phyloP scores from a whole-genome alignment of 495 filamentous ascomycete genomes.

The Friedmanniomyces simplex region DNA sequence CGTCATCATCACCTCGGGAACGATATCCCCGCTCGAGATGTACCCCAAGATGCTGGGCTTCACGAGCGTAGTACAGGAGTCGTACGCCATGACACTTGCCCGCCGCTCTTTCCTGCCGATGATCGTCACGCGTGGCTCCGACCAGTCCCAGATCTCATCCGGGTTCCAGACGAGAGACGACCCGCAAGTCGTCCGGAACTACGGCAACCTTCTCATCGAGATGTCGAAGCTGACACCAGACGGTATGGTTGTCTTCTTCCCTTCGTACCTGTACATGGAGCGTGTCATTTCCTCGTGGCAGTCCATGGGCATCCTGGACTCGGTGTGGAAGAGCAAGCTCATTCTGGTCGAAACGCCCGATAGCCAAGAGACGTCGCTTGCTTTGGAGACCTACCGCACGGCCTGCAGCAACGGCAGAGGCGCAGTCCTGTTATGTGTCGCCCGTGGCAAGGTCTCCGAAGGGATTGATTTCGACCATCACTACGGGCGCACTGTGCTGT shows the following conservation, averaged over 20 bases:
- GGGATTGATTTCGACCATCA: conserved; percentile 99
- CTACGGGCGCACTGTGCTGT: conserved; percentile 91
- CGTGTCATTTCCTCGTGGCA: conserved; percentile 99
- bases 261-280: conserved; percentile 98
- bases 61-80: conserved; percentile 81
- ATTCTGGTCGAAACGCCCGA: conserved; percentile 97
- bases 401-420: conserved; percentile 95
- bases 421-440: conserved; percentile 86
- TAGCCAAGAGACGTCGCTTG: conserved; percentile 89
- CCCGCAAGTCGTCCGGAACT: conserved; percentile 87
- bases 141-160: conserved; percentile 84
- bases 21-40: conserved; percentile 95
- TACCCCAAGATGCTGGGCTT: conserved; percentile 98
- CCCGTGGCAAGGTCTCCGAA: conserved; percentile 92
- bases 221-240: conserved; percentile 93
- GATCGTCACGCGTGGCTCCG: conserved; percentile 90
- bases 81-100: conserved; percentile 93
- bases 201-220: conserved; percentile 82
- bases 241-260: conserved; percentile 97
- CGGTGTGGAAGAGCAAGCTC: conserved; percentile 98
- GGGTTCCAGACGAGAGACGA: conserved; percentile 93
- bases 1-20: conserved; percentile 97
- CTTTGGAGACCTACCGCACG: conserved; percentile 91
- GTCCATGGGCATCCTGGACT: conserved; percentile 91
- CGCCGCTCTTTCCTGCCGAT: conserved; percentile 93